Percentiles rank a stretch among this genome's conserved stretches.
Evolutionary conservation across 2,329 filamentous ascomycete genomes (phyloP).

Genomic region (Colletotrichum viniferum): DNA sequence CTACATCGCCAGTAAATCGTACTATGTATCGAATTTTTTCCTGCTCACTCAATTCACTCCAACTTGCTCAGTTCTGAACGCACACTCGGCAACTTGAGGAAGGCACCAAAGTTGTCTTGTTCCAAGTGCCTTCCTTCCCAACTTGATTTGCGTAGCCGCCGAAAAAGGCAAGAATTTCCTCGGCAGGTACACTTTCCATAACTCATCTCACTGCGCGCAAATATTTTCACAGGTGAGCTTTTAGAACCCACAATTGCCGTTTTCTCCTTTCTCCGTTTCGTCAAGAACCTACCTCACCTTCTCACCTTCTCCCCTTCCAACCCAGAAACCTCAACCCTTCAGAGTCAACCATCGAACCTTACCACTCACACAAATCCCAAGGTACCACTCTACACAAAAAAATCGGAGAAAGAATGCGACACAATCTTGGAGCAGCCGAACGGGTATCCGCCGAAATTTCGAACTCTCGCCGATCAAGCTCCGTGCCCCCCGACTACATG

Average conservation of each 20-base stretch:
- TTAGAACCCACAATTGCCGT: neutral
- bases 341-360: neutral
- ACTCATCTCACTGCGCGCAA: neutral
- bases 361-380: neutral
- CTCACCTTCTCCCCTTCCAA: neutral
- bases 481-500: neutral
- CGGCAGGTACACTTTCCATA: neutral
- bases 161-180: neutral
- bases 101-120: neutral
- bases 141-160: neutral
- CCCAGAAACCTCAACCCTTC: neutral
- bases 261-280: neutral
- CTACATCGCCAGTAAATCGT: neutral
- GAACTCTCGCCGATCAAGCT: neutral
- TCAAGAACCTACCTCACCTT: neutral
- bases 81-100: neutral
- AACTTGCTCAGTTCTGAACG: neutral
- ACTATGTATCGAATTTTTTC: neutral
- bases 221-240: neutral
- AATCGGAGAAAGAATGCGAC: neutral
- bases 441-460: neutral
- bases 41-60: neutral
- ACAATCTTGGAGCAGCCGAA: neutral
- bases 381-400: neutral
- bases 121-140: neutral